Percentiles rank a stretch among this genome's conserved stretches.
Conservation (phyloP, 176 grass and related monocot species). For the Ensete ventricosum region DNA sequence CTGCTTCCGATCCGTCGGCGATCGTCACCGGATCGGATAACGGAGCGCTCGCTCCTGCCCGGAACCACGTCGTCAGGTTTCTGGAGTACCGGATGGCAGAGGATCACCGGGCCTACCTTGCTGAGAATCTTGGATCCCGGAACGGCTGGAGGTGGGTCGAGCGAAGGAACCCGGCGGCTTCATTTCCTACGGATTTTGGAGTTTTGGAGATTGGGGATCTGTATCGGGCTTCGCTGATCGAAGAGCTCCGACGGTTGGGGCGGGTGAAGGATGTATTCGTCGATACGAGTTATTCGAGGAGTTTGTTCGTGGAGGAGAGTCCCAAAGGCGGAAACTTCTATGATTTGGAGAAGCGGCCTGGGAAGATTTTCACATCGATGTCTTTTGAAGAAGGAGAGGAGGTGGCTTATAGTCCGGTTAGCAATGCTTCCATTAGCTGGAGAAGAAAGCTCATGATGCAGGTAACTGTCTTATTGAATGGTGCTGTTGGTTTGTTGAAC, state of each 20-base stretch:
- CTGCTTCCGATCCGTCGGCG: conserved; percentile 4
- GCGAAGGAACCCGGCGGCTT: conserved; percentile 56
- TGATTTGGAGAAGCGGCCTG: conserved; percentile 21
- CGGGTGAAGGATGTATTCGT: conserved; percentile 66
- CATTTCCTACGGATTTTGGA: conserved; percentile 81
- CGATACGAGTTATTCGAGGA: conserved; percentile 52
- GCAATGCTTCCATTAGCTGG: conserved; percentile 45
- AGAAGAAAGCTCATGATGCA: conserved; percentile 50
- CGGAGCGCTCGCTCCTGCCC: conserved; percentile 10
- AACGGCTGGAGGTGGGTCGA: conserved; percentile 72
- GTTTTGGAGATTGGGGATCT: conserved; percentile 54
- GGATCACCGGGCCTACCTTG: conserved; percentile 58
- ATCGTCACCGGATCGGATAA: neutral
- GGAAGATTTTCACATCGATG: conserved; percentile 83
- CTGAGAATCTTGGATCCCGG: conserved; percentile 23
- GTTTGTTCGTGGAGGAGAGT: conserved; percentile 34
- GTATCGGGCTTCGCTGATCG: conserved; percentile 27
- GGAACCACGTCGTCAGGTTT: conserved; percentile 75
- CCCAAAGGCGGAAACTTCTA: neutral
- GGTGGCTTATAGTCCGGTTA: conserved; percentile 5
- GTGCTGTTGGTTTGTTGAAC: neutral
- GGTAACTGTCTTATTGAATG: conserved; percentile 1
- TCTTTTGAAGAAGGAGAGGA: conserved; percentile 50
- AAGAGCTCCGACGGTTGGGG: conserved; percentile 35
- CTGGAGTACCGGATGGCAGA: conserved; percentile 44